Conservation (phyloP, 2,329 filamentous ascomycete genomes). For the Cladophialophora bantiana region DNA sequence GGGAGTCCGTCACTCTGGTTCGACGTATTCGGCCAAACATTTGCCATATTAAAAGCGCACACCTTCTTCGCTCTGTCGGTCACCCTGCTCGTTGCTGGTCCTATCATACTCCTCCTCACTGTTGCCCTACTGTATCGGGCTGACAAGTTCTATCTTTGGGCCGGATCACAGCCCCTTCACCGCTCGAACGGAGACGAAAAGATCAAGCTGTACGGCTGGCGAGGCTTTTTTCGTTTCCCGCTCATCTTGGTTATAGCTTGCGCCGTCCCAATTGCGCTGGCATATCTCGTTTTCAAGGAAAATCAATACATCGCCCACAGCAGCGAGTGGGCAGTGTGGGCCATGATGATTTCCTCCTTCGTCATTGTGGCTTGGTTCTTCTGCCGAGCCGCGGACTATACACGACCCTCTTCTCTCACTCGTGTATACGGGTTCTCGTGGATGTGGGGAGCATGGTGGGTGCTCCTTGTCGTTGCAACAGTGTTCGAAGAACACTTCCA, state of each 20-base stretch:
- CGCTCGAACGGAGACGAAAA: constrained; percentile 65
- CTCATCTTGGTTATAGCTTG: constrained; percentile 73
- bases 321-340: constrained; percentile 85
- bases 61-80: constrained; percentile 89
- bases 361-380: constrained; percentile 83
- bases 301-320: constrained; percentile 94
- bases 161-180: constrained; percentile 68
- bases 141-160: constrained; percentile 90
- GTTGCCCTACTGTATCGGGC: constrained; percentile 71
- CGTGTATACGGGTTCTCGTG: constrained; percentile 82
- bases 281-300: constrained; percentile 77
- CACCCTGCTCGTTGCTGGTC: constrained; percentile 79
- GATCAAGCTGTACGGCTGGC: constrained; percentile 74
- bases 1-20: constrained; percentile 80
- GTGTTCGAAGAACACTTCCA: constrained; percentile 77
- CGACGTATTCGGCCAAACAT: constrained; percentile 81
- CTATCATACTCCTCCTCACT: constrained; percentile 73
- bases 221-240: constrained; percentile 84
- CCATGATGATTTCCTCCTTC: constrained; percentile 83
- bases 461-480: constrained; percentile 72
- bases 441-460: constrained; percentile 80
- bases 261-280: constrained; percentile 72
- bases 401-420: constrained; percentile 84
- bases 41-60: constrained; percentile 79
- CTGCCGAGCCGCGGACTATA: constrained; percentile 76